Percentiles rank a stretch among this genome's conserved stretches.
Evolutionary conservation across 1,139 yeast genomes (phyloP).

Genomic region (Yamadazyma triangularis): DNA sequence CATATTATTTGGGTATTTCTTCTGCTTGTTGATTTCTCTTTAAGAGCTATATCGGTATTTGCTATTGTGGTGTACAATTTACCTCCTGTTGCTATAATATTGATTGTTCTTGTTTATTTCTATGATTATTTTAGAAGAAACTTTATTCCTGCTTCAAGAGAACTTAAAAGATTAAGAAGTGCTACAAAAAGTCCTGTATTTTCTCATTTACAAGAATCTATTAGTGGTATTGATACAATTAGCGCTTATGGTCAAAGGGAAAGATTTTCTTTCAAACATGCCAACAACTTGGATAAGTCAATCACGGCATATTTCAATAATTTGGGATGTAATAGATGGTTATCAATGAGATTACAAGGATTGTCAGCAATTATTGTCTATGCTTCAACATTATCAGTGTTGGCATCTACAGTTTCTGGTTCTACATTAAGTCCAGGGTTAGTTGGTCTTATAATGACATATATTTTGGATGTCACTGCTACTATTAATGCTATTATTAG

Average conservation of each 20-base stretch:
- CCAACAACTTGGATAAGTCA: slow-evolving; percentile 17
- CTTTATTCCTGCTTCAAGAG: slow-evolving; percentile 35
- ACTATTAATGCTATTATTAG: slow-evolving; percentile 29
- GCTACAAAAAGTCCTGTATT: slow-evolving; percentile 30
- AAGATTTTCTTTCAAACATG: slow-evolving; percentile 21
- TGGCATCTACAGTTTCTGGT: slow-evolving; percentile 17
- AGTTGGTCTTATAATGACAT: slow-evolving; percentile 36
- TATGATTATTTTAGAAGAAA: slow-evolving; percentile 26
- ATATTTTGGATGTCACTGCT: slow-evolving; percentile 29
- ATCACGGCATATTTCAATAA: slow-evolving; percentile 19
- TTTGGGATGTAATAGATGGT: slow-evolving; percentile 31
- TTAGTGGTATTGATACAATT: slow-evolving; percentile 34
- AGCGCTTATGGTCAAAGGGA: slow-evolving; percentile 27
- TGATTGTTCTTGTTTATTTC: slow-evolving; percentile 17
- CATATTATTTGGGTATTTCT: slow-evolving; percentile 29
- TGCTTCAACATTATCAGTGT: slow-evolving; percentile 23
- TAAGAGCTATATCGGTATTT: slow-evolving; percentile 22
- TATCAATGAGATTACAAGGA: slow-evolving; percentile 33
- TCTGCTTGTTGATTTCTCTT: slow-evolving; percentile 18
- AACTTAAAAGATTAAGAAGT: slow-evolving; percentile 30
- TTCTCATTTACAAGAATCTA: slow-evolving; percentile 35
- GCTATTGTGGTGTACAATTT: slow-evolving; percentile 26
- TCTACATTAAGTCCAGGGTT: slow-evolving; percentile 25
- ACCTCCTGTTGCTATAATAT: slow-evolving; percentile 29
- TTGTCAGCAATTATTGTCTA: slow-evolving; percentile 31